phyloP scores from a whole-genome alignment of 2,329 filamentous ascomycete genomes.

The Trichophyton benhamiae region DNA sequence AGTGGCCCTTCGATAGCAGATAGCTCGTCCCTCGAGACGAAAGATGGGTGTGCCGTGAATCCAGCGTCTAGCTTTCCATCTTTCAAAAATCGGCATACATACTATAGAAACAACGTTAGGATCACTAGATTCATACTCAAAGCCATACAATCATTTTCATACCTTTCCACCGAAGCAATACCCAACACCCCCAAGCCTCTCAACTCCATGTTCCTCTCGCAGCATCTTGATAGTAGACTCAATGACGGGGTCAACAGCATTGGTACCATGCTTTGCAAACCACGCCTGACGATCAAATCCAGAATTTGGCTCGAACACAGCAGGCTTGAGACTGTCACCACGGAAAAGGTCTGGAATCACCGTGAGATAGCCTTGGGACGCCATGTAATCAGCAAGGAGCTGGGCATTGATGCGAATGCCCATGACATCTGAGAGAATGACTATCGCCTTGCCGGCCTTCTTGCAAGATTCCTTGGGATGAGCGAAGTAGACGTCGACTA shows the following conservation, averaged over 20 bases:
- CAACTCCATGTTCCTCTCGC: constrained; percentile 33
- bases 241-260: constrained; percentile 42
- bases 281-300: constrained; percentile 36
- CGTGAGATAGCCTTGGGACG: constrained; percentile 58
- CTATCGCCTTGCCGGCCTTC: constrained; percentile 41
- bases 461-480: constrained; percentile 39
- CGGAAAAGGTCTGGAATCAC: constrained; percentile 61
- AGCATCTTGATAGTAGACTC: constrained; percentile 43
- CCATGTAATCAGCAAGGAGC: constrained; percentile 62
- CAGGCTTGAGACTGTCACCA: constrained; percentile 47
- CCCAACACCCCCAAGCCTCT: constrained; percentile 51
- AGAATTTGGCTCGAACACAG: constrained; percentile 30
- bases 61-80: constrained; percentile 54
- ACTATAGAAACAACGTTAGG: constrained; percentile 33
- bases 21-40: constrained; percentile 57
- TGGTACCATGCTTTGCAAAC: constrained; percentile 34
- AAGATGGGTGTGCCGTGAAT: constrained; percentile 65
- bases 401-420: constrained; percentile 49
- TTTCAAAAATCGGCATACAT: constrained; percentile 55
- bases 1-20: constrained; percentile 53
- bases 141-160: constrained; percentile 11
- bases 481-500: constrained; percentile 46
- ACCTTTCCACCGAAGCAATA: constrained; percentile 69
- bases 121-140: neutral
- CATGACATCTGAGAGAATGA: constrained; percentile 48